These are phyloP conservation scores for Agaricus subrufescens DNA, from an alignment of 768 basidiomycete species.

Conservation along the genomic window DNA sequence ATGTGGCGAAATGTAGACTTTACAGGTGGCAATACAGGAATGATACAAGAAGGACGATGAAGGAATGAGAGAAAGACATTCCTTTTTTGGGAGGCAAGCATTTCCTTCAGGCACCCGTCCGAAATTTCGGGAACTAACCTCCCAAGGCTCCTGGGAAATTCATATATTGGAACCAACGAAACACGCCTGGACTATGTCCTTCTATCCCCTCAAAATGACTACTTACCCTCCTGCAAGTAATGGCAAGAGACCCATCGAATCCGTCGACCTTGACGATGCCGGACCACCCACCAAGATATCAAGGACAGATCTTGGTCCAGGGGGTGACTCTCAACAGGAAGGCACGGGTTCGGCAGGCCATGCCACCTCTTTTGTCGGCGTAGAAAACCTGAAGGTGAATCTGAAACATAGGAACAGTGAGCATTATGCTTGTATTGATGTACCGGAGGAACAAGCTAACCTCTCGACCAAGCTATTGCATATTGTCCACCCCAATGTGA, in stretches of 20 bases:
- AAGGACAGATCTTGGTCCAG: background rate
- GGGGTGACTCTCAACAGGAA: background rate
- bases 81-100: too few species aligned
- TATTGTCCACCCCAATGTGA: background rate
- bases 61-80: background rate
- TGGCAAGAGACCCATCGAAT: constrained; percentile 1
- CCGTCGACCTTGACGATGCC: background rate
- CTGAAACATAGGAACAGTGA: background rate
- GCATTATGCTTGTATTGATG: background rate
- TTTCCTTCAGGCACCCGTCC: too few species aligned
- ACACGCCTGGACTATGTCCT: too few species aligned
- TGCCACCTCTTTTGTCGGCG: background rate
- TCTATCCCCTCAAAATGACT: background rate
- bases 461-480: background rate
- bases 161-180: too few species aligned
- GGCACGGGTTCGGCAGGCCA: background rate
- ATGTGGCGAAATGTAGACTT: background rate
- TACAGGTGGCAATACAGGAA: too few species aligned
- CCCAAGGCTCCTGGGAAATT: too few species aligned
- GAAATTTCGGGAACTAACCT: too few species aligned
- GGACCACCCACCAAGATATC: background rate
- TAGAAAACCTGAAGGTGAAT: background rate
- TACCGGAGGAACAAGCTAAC: background rate
- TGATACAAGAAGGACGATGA: background rate
- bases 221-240: background rate